These are phyloP conservation scores for Periconia sp. DNA, from an alignment of 2,329 filamentous ascomycete species.

Conservation along the genomic window DNA sequence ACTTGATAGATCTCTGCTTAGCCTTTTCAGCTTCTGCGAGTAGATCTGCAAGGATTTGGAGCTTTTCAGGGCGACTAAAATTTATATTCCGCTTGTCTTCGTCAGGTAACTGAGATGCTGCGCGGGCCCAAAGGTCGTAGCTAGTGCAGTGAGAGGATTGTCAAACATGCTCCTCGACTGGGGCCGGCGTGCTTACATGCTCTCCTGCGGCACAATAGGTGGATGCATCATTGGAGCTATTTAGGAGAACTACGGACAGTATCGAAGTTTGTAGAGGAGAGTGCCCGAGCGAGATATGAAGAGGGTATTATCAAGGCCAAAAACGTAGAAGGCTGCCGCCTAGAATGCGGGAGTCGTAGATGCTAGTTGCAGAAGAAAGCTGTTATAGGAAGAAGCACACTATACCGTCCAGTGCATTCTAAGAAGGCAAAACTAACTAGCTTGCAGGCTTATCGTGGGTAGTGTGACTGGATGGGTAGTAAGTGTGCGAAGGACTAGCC, in stretches of 20 bases:
- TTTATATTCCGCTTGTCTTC: conserved; percentile 20
- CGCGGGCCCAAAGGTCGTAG: conserved; percentile 19
- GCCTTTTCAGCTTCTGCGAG: conserved; percentile 13
- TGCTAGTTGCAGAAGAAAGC: neutral
- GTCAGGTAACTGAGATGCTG: conserved; percentile 15
- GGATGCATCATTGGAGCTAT: conserved; percentile 10
- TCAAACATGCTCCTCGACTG: conserved; percentile 5
- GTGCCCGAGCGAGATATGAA: too few relatives aligned
- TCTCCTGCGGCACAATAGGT: conserved; percentile 11
- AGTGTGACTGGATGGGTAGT: too few relatives aligned
- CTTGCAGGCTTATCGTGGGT: too few relatives aligned
- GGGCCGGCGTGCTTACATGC: conserved; percentile 6
- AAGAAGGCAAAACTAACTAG: too few relatives aligned
- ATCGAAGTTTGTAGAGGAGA: too few relatives aligned
- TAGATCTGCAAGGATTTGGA: conserved; percentile 21
- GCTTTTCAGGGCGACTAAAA: conserved; percentile 18
- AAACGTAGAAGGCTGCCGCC: conserved; percentile 1
- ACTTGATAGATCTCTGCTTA: conserved; percentile 13
- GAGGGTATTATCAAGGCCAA: too few relatives aligned
- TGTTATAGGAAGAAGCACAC: conserved; percentile 3
- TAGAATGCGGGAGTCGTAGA: neutral
- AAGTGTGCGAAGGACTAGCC: too few relatives aligned
- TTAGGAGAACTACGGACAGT: neutral
- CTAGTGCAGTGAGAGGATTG: conserved; percentile 14
- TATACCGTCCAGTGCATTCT: too few relatives aligned